Evolutionary conservation across 1,284 basidiomycete genomes (phyloP).

Genomic region (Farysia itapuensis): DNA sequence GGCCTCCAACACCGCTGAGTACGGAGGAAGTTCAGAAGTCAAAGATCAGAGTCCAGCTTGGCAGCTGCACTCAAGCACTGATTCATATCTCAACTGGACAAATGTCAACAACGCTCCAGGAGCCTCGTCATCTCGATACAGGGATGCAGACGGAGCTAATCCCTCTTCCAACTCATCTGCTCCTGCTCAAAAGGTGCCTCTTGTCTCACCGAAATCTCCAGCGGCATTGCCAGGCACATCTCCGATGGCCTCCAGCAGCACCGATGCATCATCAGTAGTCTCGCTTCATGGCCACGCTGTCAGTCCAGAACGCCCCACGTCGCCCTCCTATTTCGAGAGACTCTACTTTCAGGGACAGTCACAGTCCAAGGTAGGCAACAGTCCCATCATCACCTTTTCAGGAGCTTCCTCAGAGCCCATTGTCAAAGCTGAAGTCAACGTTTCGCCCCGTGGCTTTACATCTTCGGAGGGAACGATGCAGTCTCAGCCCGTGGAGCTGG

Average conservation of each 20-base stretch:
- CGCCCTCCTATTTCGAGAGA: constrained; percentile 32
- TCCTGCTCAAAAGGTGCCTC: too few relatives aligned
- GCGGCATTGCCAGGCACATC: constrained; percentile 2
- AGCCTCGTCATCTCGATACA: too few relatives aligned
- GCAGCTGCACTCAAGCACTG: constrained; percentile 34
- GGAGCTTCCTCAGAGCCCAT: constrained; percentile 15
- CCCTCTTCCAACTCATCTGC: neutral
- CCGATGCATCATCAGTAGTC: constrained; percentile 12
- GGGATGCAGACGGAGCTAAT: neutral
- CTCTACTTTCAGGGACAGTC: constrained; percentile 23
- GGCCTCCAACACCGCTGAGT: constrained; percentile 9
- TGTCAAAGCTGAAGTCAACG: neutral
- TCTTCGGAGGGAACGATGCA: neutral
- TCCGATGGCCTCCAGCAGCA: constrained; percentile 5
- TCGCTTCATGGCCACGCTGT: constrained; percentile 16
- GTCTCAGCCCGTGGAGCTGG: too few relatives aligned
- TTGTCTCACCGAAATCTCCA: constrained; percentile 5
- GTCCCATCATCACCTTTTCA: constrained; percentile 37
- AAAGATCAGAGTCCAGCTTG: constrained; percentile 9
- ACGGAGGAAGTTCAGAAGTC: constrained; percentile 5
- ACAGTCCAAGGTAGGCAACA: constrained; percentile 13
- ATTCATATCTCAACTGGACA: constrained; percentile 27
- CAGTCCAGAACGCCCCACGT: constrained; percentile 18
- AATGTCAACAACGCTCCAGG: too few relatives aligned
- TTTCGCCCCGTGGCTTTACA: neutral